These are phyloP conservation scores for Hanseniaspora uvarum DNA, from an alignment of 1,139 yeast genomes.

Conservation along the genomic window DNA sequence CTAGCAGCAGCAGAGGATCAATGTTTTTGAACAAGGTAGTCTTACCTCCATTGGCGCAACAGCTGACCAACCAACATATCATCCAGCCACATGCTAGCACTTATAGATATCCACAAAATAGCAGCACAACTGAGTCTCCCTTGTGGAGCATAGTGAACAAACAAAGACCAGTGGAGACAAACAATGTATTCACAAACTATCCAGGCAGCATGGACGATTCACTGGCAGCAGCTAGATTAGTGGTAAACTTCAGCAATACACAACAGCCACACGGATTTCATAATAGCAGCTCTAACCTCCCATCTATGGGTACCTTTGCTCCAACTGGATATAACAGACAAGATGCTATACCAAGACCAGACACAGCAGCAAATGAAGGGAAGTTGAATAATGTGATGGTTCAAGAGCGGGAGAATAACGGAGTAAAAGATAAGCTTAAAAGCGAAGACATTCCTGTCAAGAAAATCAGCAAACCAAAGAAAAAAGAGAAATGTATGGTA, in stretches of 20 bases:
- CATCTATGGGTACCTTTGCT: background rate
- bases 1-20: background rate
- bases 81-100: background rate
- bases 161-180: background rate
- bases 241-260: conserved; percentile 10
- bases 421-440: background rate
- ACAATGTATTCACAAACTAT: background rate
- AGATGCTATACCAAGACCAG: background rate
- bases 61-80: background rate
- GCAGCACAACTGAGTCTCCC: background rate
- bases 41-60: conserved; percentile 10
- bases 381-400: background rate
- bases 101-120: conserved; percentile 1
- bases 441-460: background rate
- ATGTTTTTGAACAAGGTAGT: background rate
- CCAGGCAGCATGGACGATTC: background rate
- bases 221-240: conserved; percentile 8
- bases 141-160: background rate
- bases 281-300: background rate
- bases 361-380: background rate
- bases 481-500: conserved; percentile 71
- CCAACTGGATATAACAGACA: background rate
- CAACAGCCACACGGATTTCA: background rate
- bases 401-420: background rate
- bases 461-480: conserved; percentile 24